Conservation (phyloP, 805 yeast genomes). For the Cyberlindnera xylosilytica region DNA sequence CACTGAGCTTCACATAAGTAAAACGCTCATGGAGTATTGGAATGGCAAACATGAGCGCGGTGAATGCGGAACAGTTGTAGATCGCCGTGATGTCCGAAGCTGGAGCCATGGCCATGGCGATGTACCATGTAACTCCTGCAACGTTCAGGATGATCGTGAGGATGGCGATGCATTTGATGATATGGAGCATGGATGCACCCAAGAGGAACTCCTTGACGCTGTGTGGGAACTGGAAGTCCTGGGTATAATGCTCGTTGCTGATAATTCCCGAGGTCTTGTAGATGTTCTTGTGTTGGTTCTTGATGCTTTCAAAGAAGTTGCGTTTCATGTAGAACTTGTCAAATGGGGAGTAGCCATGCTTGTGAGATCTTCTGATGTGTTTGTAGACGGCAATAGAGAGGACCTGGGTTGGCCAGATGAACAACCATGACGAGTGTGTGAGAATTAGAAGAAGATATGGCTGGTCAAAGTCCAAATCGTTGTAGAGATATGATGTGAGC, state of each 20-base stretch:
- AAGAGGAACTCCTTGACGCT: constrained; percentile 11
- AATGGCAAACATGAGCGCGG: constrained; percentile 81
- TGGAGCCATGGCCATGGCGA: constrained; percentile 75
- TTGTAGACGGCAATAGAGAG: constrained; percentile 45
- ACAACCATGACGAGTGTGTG: constrained; percentile 79
- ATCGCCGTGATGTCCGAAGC: constrained; percentile 88
- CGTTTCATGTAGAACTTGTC: constrained; percentile 14
- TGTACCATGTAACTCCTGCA: constrained; percentile 85
- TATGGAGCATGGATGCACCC: constrained; percentile 31
- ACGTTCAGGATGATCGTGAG: constrained; percentile 58
- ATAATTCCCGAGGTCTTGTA: constrained; percentile 31
- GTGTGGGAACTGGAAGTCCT: constrained; percentile 19
- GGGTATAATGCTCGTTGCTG: constrained; percentile 12
- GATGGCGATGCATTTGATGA: constrained; percentile 39
- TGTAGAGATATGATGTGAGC: constrained; percentile 66
- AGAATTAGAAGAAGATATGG: constrained; percentile 64
- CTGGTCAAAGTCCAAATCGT: constrained; percentile 52
- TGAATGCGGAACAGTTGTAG: constrained; percentile 85
- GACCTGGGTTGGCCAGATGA: constrained; percentile 70
- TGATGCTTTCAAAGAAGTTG: constrained; percentile 35
- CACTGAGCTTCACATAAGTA: constrained; percentile 55
- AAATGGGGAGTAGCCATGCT: constrained; percentile 11
- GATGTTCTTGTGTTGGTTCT: constrained; percentile 41
- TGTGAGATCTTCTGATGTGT: constrained; percentile 31
- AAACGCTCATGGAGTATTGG: constrained; percentile 67